phyloP scores from a whole-genome alignment of 2,329 filamentous ascomycete genomes.

The Fusarium sp. region DNA sequence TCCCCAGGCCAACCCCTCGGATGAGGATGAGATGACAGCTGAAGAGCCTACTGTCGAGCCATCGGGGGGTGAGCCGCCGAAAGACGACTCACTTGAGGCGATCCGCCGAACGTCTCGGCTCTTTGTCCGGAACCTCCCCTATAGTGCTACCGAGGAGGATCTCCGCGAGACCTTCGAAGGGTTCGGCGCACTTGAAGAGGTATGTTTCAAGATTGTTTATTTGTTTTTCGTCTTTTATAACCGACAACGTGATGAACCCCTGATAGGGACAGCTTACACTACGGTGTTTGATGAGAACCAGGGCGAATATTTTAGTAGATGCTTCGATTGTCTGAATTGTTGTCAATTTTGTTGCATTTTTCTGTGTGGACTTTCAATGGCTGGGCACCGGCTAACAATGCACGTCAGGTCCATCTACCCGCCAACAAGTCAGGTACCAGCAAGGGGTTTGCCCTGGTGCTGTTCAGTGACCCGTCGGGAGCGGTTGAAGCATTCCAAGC shows the following conservation, averaged over 20 bases:
- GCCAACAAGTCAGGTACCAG: slow-evolving; percentile 77
- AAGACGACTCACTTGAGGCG: slow-evolving; percentile 45
- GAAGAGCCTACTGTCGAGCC: slow-evolving; percentile 43
- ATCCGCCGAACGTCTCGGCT: slow-evolving; percentile 81
- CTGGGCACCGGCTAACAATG: slow-evolving; percentile 44
- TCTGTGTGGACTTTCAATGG: slow-evolving; percentile 29
- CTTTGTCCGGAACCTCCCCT: slow-evolving; percentile 91
- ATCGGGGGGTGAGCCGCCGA: slow-evolving; percentile 44
- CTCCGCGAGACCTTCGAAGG: slow-evolving; percentile 77
- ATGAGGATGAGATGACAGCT: slow-evolving; percentile 33
- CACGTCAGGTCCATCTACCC: slow-evolving; percentile 83
- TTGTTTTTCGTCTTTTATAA: slow-evolving; percentile 15
- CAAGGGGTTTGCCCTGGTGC: slow-evolving; percentile 92
- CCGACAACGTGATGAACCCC: slow-evolving; percentile 87
- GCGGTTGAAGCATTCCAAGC: slow-evolving; percentile 84
- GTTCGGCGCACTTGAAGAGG: slow-evolving; percentile 87
- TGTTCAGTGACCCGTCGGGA: slow-evolving; percentile 77
- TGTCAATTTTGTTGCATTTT: slow-evolving; percentile 44
- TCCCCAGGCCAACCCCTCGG: slow-evolving; percentile 24
- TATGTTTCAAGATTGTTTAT: slow-evolving; percentile 63
- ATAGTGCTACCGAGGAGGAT: slow-evolving; percentile 81
- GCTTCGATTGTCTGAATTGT: slow-evolving; percentile 84
- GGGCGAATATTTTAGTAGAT: slow-evolving; percentile 99
- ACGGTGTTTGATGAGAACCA: slow-evolving; percentile 87
- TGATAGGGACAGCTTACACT: slow-evolving; percentile 99